Base-by-base conservation (phyloP, 148 eudicot species). In the Suaeda aralocaspica region DNA sequence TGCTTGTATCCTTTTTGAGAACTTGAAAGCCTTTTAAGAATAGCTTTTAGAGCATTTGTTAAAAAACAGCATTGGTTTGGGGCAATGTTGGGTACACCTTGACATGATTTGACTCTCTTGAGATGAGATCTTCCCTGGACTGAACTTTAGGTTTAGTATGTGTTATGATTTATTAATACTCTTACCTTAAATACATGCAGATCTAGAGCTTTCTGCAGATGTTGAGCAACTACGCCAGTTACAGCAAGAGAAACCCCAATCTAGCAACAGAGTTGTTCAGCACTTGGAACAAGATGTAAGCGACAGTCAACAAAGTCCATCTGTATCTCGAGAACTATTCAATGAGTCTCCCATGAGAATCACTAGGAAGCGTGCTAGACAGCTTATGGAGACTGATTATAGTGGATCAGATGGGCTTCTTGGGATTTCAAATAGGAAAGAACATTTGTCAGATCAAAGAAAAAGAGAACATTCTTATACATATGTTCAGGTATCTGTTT, bases 351-450 rank as follows among this genome's bases (percentile, higher is more conserved):
- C 67, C 50, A 63, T 34, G 64, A 80, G 76, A 64, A 76, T 66
- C 61, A 59, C 74, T 67, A 86, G 87, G 73, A 92, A 88, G 81
- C 87, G 83, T 44, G 67, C 81, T n/a, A 80, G 83, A 66, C 74
- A 75, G 30, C 63, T 78, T 55, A 58, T 55, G 34, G 51, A 63
- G 61, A 67, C 57, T 61, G 75, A 50, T 57, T 74, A 58, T 58
- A 53, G 70, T 74, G 69, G 77, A 31, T 24, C 53, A 25, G 72
- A 41, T 72, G 68, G 72, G 39, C 61, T 58, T 66, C 57, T 55
- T 72, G 67, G 61, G 60, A 67, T 26, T 42, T 52, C 80, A 42
- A 50, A 71, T 4, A 70, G 19, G 46, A 64, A n/a, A 31, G 64
- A 61, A 49, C 56, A 72, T 55, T 66, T 68, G 28, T 59, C 67